Evolutionary conservation across 371 early-diverging fungal species (phyloP), one percentile per base, ranked within the genome.

Genomic region (Mucor irregularis): DNA sequence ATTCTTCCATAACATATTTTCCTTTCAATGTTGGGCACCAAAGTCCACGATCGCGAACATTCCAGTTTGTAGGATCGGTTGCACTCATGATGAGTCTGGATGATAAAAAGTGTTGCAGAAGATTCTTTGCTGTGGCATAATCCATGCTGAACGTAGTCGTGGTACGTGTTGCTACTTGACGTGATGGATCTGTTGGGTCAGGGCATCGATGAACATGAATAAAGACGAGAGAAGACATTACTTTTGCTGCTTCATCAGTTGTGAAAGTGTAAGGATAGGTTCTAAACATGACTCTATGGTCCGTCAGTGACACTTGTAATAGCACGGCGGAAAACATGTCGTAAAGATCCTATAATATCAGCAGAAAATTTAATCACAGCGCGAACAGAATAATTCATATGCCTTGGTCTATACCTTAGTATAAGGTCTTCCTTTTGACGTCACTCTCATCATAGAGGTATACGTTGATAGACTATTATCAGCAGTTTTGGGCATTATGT

Each of bases 21-120:
- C 86, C 86, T 53, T 86, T 86, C 6, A 74, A 59, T 0, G 85
- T 86, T 7, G 84, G 67, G 17, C 71, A 80, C 64, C 76, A 84
- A 11, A 86, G 55, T 9, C 76, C 75, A 26, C 69, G 78, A 37
- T 78, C 80, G 14, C 65, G 68, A 26, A 84, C 73, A 10, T 68
- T 62, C 49, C 83, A 69, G 31, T 65, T 79, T 24, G 46, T 61
- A 1, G 78, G 69, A 49, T 86, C 86, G 0, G 69, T 64, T 2
- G 82, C 78, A 46, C 66, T 78, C 44, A 78, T 78, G 37, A 82
- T 73, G 13, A 84, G 53, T 11, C 73, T 69, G 5, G 82, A 78
- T 9, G 74, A 71, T 66, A 82, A 69, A 53, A 86, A 84, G 19
- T 80, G 73, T 43, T 84, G 83, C 25, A 83, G 73, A 10, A 86